Evolutionary conservation across 306 rosid species (phyloP), one percentile per base, ranked within the genome.

Genomic region (Corylus avellana): DNA sequence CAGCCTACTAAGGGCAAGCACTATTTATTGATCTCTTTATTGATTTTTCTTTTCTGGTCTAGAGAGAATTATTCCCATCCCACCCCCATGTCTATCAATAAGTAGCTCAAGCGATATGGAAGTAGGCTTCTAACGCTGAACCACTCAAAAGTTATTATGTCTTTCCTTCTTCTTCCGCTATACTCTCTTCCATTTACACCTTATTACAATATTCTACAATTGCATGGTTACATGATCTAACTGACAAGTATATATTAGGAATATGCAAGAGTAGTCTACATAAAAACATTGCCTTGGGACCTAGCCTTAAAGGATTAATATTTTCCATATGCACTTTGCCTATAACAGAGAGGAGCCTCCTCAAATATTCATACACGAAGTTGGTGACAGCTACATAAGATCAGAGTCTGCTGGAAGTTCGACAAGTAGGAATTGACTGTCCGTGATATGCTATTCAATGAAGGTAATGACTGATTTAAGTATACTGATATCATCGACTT

Each of bases 341-440:
- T 72, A 48, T 66, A 67, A 78, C 81, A 92, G 98, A 78, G 97
- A 85, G 77, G 89, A 84, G 81, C 87, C 78, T 69, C 96, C 97
- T 75, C 90, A 75, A 77, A 70, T 95, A 73, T 91, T 91, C 86
- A 73, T 92, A 66, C 92, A 91, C 73, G 84, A 78, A 35, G 39
- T 85, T 71, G 87, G 84, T 61, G 37, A 73, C 75, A 69, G 77
- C 79, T 67, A 67, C 58, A 10, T 55, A 8, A 76, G 67, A 84
- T 80, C 94, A 61, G 51, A 18, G 71, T 82, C 90, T 75, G 79
- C 85, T 53, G 91, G 85, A 81, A 85, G 88, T 85, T 87, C 82
- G 9, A 32, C 35, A 32, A 50, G 85, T 75, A 54, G 78, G 51
- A 83, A 82, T 25, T 92, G 55, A 78, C 70, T 50, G 20, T 67